Base-by-base conservation (phyloP, 2,329 filamentous ascomycete genomes). In the Ceratocystis variospora region DNA sequence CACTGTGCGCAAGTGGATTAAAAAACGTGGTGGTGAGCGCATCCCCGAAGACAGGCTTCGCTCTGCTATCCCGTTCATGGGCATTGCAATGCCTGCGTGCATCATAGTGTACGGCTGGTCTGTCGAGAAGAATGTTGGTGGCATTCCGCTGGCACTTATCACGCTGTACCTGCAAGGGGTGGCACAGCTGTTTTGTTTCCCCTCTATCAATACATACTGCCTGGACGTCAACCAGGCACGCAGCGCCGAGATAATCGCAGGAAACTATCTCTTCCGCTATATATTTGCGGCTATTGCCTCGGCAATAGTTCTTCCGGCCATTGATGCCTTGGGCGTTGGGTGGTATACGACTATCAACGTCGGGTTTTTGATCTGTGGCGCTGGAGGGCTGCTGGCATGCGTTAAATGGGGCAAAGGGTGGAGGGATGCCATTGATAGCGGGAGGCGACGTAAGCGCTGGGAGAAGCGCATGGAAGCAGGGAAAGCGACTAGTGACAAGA, bases 231-330 rank as follows among this genome's bases (percentile, higher is more conserved):
- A 92, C 85, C 87, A 87, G 69, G 79, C 79, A 1, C 78, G 82
- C 37, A 84, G 84, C 55, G 83, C 86, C 2, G 89, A 94, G 72
- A 87, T 93, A 2, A 83, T 90, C 55, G 88, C 88, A 0, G 87
- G 88, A 0, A 94, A 93, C 73, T 94, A 92, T 74, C 84, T 90
- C 71, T 79, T 89, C 63, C 80, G 89, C 5, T 94, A 93, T 73
- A 72, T 90, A 5, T 88, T 91, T 70, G 89, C 85, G 0, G 88
- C 87, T 10, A 75, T 83, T 3, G 88, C 84, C 0, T 88, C 85
- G 2, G 89, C 87, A 0, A 82, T 84, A 1, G 88, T 88, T 65
- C 77, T 94, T 66, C 90, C 90, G 0, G 87, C 86, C 0, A 81
- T 91, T n/a, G 78, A 90, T 68, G 77, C 75, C 37, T 87, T 94